Conservation (phyloP, 108 stramenopile species). For the Poteriospumella lacustris region DNA sequence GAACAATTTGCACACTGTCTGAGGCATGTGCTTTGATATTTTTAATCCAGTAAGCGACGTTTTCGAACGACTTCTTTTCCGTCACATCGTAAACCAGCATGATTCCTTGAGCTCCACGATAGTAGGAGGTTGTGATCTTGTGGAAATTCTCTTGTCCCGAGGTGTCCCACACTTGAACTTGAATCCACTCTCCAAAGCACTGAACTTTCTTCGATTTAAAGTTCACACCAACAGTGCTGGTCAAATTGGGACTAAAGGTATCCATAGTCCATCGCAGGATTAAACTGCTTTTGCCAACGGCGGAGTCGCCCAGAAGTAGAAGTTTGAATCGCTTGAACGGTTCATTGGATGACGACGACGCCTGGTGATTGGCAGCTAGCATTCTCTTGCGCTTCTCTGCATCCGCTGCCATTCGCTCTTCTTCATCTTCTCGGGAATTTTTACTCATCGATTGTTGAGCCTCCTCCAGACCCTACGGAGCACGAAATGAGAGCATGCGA, state of each 20-base stretch:
- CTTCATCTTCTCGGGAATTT: not conserved
- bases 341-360: not conserved
- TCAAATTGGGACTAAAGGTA: slow-evolving; percentile 42
- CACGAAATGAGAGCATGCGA: too few relatives aligned
- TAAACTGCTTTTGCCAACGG: slow-evolving; percentile 47
- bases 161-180: slow-evolving; percentile 56
- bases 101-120: slow-evolving; percentile 49
- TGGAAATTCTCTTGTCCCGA: slow-evolving; percentile 52
- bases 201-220: slow-evolving; percentile 44
- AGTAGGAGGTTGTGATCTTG: slow-evolving; percentile 51
- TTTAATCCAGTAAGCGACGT: slow-evolving; percentile 54
- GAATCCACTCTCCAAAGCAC: slow-evolving; percentile 21
- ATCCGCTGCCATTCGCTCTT: slow-evolving; percentile 13
- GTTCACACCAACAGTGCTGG: slow-evolving; percentile 50
- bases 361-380: not conserved
- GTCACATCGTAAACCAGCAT: slow-evolving; percentile 51
- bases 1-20: slow-evolving; percentile 20
- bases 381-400: not conserved
- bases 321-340: slow-evolving; percentile 9
- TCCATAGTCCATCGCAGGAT: slow-evolving; percentile 53
- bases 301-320: slow-evolving; percentile 46
- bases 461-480: slow-evolving; percentile 9
- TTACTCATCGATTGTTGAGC: not conserved
- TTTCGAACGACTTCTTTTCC: slow-evolving; percentile 49
- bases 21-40: slow-evolving; percentile 51